Evolutionary conservation across 371 early-diverging fungal species (phyloP).

Genomic region (Furculomyces boomerangus): DNA sequence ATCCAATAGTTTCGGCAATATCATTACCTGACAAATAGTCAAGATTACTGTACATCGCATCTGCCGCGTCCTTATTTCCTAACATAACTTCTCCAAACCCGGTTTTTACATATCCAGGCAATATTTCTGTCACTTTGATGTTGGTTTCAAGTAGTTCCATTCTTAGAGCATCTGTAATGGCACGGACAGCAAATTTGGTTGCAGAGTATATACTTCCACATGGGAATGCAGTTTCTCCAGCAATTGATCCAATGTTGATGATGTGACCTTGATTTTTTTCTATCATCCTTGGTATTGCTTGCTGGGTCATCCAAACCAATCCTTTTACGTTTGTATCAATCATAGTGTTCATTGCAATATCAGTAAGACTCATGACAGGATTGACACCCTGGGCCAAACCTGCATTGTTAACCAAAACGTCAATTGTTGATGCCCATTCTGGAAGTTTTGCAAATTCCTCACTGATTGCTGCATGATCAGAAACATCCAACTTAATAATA

Average conservation of each 20-base stretch:
- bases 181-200: constrained; percentile 76
- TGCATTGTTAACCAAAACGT: no score
- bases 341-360: constrained; percentile 56
- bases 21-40: no score
- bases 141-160: constrained; percentile 63
- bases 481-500: no score
- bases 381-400: no score
- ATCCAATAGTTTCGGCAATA: no score
- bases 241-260: constrained; percentile 78
- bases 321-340: constrained; percentile 86
- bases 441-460: no score
- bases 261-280: constrained; percentile 58
- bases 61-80: no score
- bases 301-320: constrained; percentile 52
- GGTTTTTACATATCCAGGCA: no score
- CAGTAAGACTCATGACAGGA: constrained; percentile 36
- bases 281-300: constrained; percentile 67
- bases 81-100: no score
- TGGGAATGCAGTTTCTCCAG: constrained; percentile 18
- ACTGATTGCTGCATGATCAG: no score
- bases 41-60: no score
- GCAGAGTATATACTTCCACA: constrained; percentile 82
- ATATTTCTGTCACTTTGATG: constrained; percentile 52
- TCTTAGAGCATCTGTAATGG: constrained; percentile 55
- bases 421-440: no score